A percentile compares a stretch with the other conserved stretches of the same genome.
phyloP scores from a whole-genome alignment of 2,329 filamentous ascomycete species.

The Amesomyces nigricolor region DNA sequence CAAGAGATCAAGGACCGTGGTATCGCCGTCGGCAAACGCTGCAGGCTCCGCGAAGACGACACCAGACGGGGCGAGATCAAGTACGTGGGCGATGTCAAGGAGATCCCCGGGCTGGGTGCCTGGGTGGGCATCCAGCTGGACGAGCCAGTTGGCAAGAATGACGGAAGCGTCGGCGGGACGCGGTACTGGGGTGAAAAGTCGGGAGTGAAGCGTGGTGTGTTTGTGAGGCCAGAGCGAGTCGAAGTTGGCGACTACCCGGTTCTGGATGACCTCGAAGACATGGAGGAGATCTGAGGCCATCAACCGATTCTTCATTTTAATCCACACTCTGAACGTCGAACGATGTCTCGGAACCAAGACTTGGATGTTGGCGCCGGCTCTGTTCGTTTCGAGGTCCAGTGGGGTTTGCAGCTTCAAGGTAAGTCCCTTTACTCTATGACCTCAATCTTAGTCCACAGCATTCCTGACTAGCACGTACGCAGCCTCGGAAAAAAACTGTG shows the following conservation, averaged over 20 bases:
- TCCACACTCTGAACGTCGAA: neutral
- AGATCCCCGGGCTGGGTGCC: constrained; percentile 61
- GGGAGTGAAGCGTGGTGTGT: constrained; percentile 65
- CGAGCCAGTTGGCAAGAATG: constrained; percentile 79
- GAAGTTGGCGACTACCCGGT: constrained; percentile 68
- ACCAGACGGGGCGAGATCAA: constrained; percentile 61
- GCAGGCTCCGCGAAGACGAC: constrained; percentile 62
- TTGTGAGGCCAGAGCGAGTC: constrained; percentile 71
- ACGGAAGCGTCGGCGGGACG: constrained; percentile 57
- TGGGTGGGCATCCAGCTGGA: constrained; percentile 75
- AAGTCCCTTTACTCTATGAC: no score
- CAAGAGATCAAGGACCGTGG: constrained; percentile 66
- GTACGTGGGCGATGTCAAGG: constrained; percentile 68
- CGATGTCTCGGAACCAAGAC: neutral
- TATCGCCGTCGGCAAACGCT: constrained; percentile 58
- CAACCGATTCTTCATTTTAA: neutral
- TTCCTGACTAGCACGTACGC: no score
- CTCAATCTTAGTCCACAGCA: no score
- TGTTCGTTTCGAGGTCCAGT: no score
- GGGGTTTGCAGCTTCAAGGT: neutral
- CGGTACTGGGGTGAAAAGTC: constrained; percentile 66
- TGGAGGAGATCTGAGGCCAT: constrained; percentile 60
- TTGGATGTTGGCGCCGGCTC: no score
- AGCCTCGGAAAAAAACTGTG: no score
- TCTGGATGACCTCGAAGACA: constrained; percentile 69